Base-by-base conservation (phyloP, 306 rosid genomes). In the Castanea mollissima region DNA sequence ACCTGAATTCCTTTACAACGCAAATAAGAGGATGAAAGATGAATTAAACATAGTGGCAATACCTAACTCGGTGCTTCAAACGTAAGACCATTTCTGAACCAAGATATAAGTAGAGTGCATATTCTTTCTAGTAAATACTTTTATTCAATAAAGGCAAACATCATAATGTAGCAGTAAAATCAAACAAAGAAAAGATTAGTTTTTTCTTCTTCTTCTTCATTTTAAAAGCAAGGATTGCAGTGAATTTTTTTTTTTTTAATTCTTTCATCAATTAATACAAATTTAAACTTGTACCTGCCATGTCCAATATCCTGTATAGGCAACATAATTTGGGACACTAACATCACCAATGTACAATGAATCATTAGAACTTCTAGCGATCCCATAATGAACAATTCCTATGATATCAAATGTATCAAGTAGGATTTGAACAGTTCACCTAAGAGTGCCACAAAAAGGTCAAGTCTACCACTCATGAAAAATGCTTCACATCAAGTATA, bases 381-480 rank as follows among this genome's bases (percentile, higher is more conserved):
- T 69, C 29, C 76, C 81, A 44, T 78, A 78, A 11, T 78, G 76
- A 41, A 78, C 71, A 38, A 78, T 44, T 44, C 71, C 71, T 57
- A 38, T 5, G 34, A 70, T 71, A 18, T 78, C 76, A 78, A 78
- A 78, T 19, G 49, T 27, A 44, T 70, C 76, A 23, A 78, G 46
- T 15, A 78, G 81, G 76, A 70, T 70, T 78, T 78, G 81, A 59
- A 78, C 71, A 2, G 81, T 44, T 78, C 44, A 78, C 6, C 71
- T 78, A 55, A 25, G 29, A 34, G 23, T 38, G 60, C 35, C 76
- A 78, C 8, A 27, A 38, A 69, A 68, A 51, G 9, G 14, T 56
- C 11, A 74, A 74, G 3, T 34, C 35, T 65, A 6, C 46, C 34
- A 32, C 49, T 67, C 51, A 34, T 34, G 2, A 19, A 34, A 32